These are phyloP conservation scores for Geosmithia morbida DNA, from an alignment of 2,329 filamentous ascomycete genomes.

Conservation along the genomic window DNA sequence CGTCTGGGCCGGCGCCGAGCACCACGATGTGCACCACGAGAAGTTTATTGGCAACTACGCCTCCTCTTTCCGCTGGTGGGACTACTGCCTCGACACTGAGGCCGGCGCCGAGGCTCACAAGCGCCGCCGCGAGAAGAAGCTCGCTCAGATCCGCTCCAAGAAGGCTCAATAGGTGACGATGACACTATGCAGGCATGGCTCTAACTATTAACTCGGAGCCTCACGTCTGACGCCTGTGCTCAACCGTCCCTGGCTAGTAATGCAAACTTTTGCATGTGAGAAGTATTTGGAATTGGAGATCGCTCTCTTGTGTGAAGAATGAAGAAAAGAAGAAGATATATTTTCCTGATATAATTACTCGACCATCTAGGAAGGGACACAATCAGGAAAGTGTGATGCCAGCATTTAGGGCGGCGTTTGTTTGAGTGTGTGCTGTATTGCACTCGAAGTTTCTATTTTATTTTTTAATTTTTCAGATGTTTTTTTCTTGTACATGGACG, in stretches of 20 bases:
- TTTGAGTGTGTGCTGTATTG: background rate
- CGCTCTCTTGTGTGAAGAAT: background rate
- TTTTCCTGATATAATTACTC: background rate
- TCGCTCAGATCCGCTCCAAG: conserved; percentile 50
- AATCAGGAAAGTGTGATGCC: background rate
- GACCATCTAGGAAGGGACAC: background rate
- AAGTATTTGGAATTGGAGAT: background rate
- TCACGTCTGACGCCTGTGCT: no score
- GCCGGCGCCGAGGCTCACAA: conserved; percentile 76
- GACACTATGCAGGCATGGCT: background rate
- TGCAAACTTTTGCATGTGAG: background rate
- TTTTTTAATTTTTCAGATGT: background rate
- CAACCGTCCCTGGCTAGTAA: no score
- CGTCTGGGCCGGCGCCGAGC: conserved; percentile 94
- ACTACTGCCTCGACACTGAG: conserved; percentile 87
- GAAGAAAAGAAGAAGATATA: background rate
- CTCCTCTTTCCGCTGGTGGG: conserved; percentile 99
- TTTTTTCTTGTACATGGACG: background rate
- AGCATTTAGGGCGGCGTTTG: background rate
- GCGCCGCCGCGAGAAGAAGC: conserved; percentile 66
- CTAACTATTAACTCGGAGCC: no score
- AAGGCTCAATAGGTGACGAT: conserved; percentile 37
- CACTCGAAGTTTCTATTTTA: no score
- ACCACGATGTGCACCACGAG: conserved; percentile 96
- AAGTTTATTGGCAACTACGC: conserved; percentile 97